Conservation (phyloP, 306 rosid genomes). For the Sicyos edulis region DNA sequence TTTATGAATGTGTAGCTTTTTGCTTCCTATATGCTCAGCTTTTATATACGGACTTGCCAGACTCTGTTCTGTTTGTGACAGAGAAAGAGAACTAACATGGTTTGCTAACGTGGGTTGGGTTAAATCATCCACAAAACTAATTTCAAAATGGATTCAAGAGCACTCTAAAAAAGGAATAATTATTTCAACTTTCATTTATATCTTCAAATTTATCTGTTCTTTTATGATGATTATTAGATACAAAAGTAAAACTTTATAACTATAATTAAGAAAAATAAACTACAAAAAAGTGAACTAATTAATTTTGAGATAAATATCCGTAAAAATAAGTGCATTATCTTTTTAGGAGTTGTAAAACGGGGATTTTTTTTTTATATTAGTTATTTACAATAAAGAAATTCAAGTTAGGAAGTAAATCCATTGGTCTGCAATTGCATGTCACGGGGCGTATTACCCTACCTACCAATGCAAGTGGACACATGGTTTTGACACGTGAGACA, state of each 20-base stretch:
- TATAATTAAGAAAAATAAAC: no score
- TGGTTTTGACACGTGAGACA: slow-evolving; percentile 5
- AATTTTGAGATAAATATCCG: no score
- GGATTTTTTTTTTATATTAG: not conserved
- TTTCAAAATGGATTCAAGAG: no score
- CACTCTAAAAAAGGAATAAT: no score
- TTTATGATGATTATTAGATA: no score
- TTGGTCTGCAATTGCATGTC: not conserved
- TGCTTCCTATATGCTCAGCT: not conserved
- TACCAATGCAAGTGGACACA: not conserved
- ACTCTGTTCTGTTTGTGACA: not conserved
- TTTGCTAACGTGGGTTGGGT: slow-evolving; percentile 9
- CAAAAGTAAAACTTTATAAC: no score
- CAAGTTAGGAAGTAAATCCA: no score
- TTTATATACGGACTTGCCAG: not conserved
- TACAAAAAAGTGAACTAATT: no score
- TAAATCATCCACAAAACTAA: not conserved
- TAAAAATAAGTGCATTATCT: no score
- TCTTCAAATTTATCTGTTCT: no score
- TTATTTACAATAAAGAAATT: not conserved
- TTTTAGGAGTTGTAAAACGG: not conserved
- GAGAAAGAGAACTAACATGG: not conserved
- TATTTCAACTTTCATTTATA: no score
- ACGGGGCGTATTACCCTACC: no score
- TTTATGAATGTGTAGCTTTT: not conserved